Percentiles rank a stretch among this genome's conserved stretches.
Evolutionary conservation across 2,329 filamentous ascomycete genomes (phyloP).

Genomic region (Alternaria conjuncta): DNA sequence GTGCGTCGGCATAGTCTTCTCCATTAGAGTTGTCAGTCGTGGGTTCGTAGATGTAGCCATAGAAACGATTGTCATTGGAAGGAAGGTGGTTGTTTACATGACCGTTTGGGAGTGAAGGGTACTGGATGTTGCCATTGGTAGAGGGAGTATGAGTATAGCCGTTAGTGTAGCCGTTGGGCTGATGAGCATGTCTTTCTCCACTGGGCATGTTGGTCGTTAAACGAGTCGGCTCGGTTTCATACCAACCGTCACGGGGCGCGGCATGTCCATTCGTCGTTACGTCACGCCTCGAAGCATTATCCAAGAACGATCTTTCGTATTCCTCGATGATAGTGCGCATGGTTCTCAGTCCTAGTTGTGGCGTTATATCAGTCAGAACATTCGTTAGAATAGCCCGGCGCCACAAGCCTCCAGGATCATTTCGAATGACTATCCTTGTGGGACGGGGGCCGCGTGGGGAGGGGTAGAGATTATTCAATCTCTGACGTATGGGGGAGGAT

Average conservation of each 20-base stretch:
- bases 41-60: background rate
- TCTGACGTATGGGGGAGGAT: background rate
- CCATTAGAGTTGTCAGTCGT: background rate
- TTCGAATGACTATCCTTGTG: background rate
- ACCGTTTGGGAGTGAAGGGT: background rate
- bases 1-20: background rate
- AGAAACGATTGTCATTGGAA: background rate
- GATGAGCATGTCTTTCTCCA: background rate
- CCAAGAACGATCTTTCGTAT: background rate
- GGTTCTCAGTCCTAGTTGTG: background rate
- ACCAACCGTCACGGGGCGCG: background rate
- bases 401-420: background rate
- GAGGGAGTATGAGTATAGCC: background rate
- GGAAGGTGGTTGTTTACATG: background rate
- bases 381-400: background rate
- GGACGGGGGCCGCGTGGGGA: background rate
- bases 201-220: background rate
- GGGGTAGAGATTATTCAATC: background rate
- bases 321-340: background rate
- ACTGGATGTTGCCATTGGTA: background rate
- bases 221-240: background rate
- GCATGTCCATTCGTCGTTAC: background rate
- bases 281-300: background rate
- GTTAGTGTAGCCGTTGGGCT: background rate
- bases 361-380: background rate